Evolutionary conservation across 1,284 basidiomycete species (phyloP), one percentile per base, ranked within the genome.

Genomic region (Apiotrichum porosum): DNA sequence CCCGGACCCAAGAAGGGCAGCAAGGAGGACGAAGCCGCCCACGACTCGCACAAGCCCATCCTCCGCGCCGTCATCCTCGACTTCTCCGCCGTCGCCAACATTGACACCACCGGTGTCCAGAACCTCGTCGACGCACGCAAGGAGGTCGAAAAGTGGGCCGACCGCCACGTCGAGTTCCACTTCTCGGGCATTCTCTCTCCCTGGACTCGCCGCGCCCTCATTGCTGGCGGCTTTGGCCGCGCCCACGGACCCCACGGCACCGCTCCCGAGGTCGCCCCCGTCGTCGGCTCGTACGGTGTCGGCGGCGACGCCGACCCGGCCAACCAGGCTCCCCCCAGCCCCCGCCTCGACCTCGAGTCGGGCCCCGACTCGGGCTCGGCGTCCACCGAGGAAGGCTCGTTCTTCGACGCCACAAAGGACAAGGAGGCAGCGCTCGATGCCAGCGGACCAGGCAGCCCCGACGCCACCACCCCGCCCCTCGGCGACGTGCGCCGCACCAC

Each of bases 11-110:
- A 72, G 43, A 75, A 75, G 24, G 57, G 60, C 32, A 74, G 74
- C 2, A 78, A 75, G 22, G 77, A 81, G 42, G 77, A 75, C 19
- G 83, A 84, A 51, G 75, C 74, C 34, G 79, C 82, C 47, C 77
- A 75, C 19, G 85, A 88, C 54, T 55, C 74, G 19, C 77, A 78
- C 61, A 81, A 81, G 58, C 88, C 92, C 0, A 65, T 78, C 8
- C 77, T 97, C 30, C 83, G 82, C 43, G 91, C 93, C 9, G 80
- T 98, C 60, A 85, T 98, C 31, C 78, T 97, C 18, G 94, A 98
- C 71, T 93, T 97, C 66, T 84, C 88, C 35, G 76, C 82, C 34
- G 86, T 97, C 24, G 69, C 73, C 49, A 76, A 79, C 57, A 69
- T 78, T 33, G 77, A 79, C 60, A 74, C 72, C 80, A 97, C 95